Conservation (phyloP, 495 filamentous ascomycete species). For the Hypoxylon crocopeplum region DNA sequence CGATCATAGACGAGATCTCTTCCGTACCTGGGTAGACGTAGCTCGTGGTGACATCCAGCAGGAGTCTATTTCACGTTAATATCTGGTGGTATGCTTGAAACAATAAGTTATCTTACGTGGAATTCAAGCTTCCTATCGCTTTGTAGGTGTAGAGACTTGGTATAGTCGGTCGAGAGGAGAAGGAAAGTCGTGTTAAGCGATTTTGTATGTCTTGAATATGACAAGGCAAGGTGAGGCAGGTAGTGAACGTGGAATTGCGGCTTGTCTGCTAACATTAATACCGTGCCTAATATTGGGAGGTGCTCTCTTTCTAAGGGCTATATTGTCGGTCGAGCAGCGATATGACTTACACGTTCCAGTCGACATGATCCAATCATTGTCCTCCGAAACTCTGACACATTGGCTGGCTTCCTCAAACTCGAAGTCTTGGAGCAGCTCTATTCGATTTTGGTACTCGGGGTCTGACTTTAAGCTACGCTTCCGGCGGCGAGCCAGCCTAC, state of each 20-base stretch:
- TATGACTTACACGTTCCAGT: constrained; percentile 67
- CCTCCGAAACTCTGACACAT: constrained; percentile 89
- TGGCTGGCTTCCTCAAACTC: constrained; percentile 98
- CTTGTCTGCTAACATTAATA: constrained; percentile 68
- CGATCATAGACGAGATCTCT: constrained; percentile 86
- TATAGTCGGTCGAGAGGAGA: constrained; percentile 91
- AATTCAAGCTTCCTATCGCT: constrained; percentile 91
- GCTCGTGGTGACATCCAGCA: constrained; percentile 83
- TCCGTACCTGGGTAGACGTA: constrained; percentile 89
- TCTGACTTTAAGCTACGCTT: constrained; percentile 95
- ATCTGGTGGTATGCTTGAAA: neutral
- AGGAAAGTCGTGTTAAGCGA: constrained; percentile 93
- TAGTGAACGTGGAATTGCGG: constrained; percentile 97
- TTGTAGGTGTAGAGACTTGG: constrained; percentile 94
- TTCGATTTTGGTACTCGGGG: constrained; percentile 87
- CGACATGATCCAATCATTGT: constrained; percentile 98
- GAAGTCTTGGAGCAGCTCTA: constrained; percentile 97
- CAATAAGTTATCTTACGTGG: constrained; percentile 57
- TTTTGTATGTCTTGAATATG: constrained; percentile 89
- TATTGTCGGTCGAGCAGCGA: neutral
- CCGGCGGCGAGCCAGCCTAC: constrained; percentile 78
- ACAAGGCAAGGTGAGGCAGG: constrained; percentile 89
- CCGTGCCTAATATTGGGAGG: neutral
- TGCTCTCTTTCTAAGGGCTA: neutral
- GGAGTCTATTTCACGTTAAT: constrained; percentile 61